These are phyloP conservation scores for Cordyceps farinosa DNA, from an alignment of 2,329 filamentous ascomycete genomes.

Conservation along the genomic window DNA sequence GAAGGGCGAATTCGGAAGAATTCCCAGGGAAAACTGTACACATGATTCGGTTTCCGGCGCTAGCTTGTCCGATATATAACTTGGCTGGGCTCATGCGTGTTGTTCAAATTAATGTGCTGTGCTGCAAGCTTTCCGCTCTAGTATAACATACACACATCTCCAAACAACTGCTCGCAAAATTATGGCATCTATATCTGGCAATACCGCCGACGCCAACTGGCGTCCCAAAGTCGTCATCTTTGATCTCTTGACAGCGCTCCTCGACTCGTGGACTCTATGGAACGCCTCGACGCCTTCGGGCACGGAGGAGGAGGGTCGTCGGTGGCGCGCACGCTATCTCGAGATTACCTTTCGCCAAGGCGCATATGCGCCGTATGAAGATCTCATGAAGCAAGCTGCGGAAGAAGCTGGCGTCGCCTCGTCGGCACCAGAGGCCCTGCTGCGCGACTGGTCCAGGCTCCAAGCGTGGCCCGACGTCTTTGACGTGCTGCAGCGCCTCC, in stretches of 20 bases:
- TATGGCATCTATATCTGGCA: background rate
- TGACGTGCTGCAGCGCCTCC: conserved; percentile 24
- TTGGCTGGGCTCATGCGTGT: background rate
- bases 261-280: conserved; percentile 40
- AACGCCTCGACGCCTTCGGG: conserved; percentile 28
- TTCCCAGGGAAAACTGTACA: background rate
- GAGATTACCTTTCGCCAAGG: conserved; percentile 35
- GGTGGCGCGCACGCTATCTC: conserved; percentile 37
- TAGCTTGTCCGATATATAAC: background rate
- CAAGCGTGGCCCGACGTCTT: conserved; percentile 26
- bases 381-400: conserved; percentile 29
- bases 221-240: conserved; percentile 36
- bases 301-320: conserved; percentile 26
- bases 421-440: conserved; percentile 27
- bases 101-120: background rate
- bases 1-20: background rate
- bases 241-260: conserved; percentile 38
- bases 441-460: conserved; percentile 29
- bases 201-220: conserved; percentile 21
- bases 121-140: background rate
- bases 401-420: conserved; percentile 28
- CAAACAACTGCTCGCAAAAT: too few relatives aligned
- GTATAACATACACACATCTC: background rate
- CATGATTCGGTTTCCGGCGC: background rate
- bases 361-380: conserved; percentile 33